These are phyloP conservation scores for Fraxinus sp. DNA, from an alignment of 305 asterid genomes.

Conservation along the genomic window DNA sequence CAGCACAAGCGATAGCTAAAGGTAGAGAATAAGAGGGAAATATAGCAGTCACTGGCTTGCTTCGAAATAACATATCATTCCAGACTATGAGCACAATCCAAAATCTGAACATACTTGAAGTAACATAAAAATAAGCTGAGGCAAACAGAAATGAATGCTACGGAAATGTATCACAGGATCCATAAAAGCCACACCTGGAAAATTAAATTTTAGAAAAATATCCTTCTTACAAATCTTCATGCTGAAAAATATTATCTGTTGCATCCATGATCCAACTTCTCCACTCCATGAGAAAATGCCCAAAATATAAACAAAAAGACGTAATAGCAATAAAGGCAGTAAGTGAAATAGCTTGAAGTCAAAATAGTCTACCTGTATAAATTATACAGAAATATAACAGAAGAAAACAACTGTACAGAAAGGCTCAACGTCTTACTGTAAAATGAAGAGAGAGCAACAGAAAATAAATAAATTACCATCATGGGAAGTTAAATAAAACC, in stretches of 20 bases:
- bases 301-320: slow-evolving; percentile 12
- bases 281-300: not conserved
- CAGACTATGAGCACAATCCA: not conserved
- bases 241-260: not conserved
- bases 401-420: not conserved
- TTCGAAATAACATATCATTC: not conserved
- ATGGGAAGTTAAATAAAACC: not conserved
- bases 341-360: not conserved
- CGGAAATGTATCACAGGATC: not conserved
- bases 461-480: not conserved
- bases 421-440: not conserved
- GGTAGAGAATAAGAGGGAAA: slow-evolving; percentile 26
- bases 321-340: not conserved
- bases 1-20: slow-evolving; percentile 22
- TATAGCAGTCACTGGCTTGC: slow-evolving; percentile 22
- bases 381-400: not conserved
- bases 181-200: slow-evolving; percentile 9
- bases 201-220: slow-evolving; percentile 10
- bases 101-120: not conserved
- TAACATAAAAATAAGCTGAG: not conserved
- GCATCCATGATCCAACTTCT: not conserved
- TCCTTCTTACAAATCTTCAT: slow-evolving; percentile 2
- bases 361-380: not conserved
- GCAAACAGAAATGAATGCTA: slow-evolving; percentile 9
- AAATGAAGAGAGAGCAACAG: not conserved